Conservation (phyloP, 2,329 filamentous ascomycete genomes). For the Talaromyces amestolkiae region DNA sequence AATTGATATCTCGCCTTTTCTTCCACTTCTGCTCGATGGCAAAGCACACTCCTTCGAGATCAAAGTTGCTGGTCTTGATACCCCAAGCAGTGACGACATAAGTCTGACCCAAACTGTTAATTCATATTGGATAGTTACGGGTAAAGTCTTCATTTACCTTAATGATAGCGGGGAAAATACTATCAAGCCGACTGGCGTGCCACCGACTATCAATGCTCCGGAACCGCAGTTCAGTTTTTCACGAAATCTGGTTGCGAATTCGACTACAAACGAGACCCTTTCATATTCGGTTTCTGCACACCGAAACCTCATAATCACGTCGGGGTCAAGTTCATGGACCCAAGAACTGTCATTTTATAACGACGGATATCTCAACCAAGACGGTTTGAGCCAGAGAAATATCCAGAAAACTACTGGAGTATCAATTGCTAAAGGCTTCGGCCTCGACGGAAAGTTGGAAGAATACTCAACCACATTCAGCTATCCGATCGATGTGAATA, state of each 20-base stretch:
- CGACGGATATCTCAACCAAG: conserved; percentile 53
- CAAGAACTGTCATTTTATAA: conserved; percentile 60
- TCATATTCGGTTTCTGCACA: conserved; percentile 57
- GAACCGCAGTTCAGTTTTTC: conserved; percentile 52
- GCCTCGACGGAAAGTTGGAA: conserved; percentile 35
- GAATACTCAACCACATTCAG: conserved; percentile 43
- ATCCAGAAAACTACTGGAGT: conserved; percentile 53
- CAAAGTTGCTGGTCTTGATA: conserved; percentile 62
- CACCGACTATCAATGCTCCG: conserved; percentile 35
- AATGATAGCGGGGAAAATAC: conserved; percentile 40
- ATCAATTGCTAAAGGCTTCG: conserved; percentile 27
- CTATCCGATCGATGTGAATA: conserved; percentile 62
- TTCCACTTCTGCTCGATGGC: conserved; percentile 67
- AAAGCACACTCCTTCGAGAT: conserved; percentile 66
- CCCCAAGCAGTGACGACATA: conserved; percentile 51
- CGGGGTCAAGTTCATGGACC: conserved; percentile 53
- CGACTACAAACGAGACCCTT: conserved; percentile 57
- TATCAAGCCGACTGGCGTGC: neutral
- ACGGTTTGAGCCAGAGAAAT: conserved; percentile 55
- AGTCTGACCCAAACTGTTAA: conserved; percentile 56
- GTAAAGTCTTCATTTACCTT: conserved; percentile 78
- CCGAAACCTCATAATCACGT: conserved; percentile 55
- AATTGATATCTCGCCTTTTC: conserved; percentile 76
- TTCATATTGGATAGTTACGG: conserved; percentile 72
- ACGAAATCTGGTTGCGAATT: conserved; percentile 26